A percentile compares a stretch with the other conserved stretches of the same genome.
These are phyloP conservation scores for Talaromyces trachyspermus DNA, from an alignment of 495 filamentous ascomycete genomes.

Conservation along the genomic window DNA sequence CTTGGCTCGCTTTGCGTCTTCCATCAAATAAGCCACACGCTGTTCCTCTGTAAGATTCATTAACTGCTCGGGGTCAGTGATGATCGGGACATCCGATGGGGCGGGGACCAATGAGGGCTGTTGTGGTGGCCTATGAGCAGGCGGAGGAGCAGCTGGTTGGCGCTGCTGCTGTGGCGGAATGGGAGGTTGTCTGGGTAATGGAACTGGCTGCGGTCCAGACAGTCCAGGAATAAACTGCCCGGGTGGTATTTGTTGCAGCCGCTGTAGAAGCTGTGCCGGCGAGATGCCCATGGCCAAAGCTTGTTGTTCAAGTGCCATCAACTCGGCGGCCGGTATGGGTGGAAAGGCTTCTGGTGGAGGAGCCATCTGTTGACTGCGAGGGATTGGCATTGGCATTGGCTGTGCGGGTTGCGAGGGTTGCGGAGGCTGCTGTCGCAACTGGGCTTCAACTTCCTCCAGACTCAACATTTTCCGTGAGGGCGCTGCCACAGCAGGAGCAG, in stretches of 20 bases:
- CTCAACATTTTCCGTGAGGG: slow-evolving; percentile 82
- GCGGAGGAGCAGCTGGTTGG: slow-evolving; percentile 5
- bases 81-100: slow-evolving; percentile 39
- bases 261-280: slow-evolving; percentile 42
- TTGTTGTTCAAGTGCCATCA: slow-evolving; percentile 38
- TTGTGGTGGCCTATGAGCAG: slow-evolving; percentile 17
- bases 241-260: slow-evolving; percentile 33
- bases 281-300: slow-evolving; percentile 31
- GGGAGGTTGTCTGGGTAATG: slow-evolving; percentile 28
- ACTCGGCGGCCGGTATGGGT: slow-evolving; percentile 30
- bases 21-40: slow-evolving; percentile 69
- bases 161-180: slow-evolving; percentile 21
- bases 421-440: slow-evolving; percentile 68
- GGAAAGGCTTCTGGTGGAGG: slow-evolving; percentile 32
- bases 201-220: slow-evolving; percentile 29
- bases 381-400: slow-evolving; percentile 23
- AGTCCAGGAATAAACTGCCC: slow-evolving; percentile 35
- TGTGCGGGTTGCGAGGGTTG: slow-evolving; percentile 28
- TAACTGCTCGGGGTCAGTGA: slow-evolving; percentile 67
- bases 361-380: slow-evolving; percentile 37
- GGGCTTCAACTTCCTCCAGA: slow-evolving; percentile 92
- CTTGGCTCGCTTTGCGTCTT: slow-evolving; percentile 92
- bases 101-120: slow-evolving; percentile 15
- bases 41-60: slow-evolving; percentile 70
- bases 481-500: slow-evolving; percentile 12